Evolutionary conservation across 768 basidiomycete species (phyloP), one percentile per base, ranked within the genome.

Genomic region (Kwoniella sp.): DNA sequence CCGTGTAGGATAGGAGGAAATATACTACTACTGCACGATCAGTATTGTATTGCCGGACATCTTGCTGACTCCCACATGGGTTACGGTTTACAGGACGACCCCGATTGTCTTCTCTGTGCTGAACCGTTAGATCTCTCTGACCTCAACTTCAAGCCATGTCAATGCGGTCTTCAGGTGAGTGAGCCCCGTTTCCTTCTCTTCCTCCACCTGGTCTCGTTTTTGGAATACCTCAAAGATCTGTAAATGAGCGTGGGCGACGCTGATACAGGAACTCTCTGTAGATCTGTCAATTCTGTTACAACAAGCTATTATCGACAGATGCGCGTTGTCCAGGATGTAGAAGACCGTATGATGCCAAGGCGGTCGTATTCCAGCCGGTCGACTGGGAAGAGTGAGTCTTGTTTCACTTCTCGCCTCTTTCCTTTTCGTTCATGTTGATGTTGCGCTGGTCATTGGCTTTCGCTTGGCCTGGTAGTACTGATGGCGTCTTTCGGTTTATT

Each of bases 251-350:
- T n/a, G n/a, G n/a, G n/a, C n/a, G n/a, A n/a, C n/a, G 25, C 15
- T 22, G 24, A 25, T 29, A 40, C 2, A 36, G 24, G 21, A 15
- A 2, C 15, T 19, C 13, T 8, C 8, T n/a, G 48, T 68, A 99
- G 96, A 92, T 99, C 70, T 99, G 96, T 80, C 89, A 92, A 60
- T 99, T 99, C 83, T 99, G 96, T 81, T 98, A 93, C 91, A 99
- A 81, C 93, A 98, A 82, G 95, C 96, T 84, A 89, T 90, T 83
- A 87, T 91, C 81, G 91, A 96, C 82, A 84, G 98, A 98, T 79
- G 88, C 92, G 68, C 88, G 91, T 54, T 99, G 96, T 79, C 96
- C 96, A 40, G 96, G 96, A 21, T 99, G 96, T 82, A 85, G 96
- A 73, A 84, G 94, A 68, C 85, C 90, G 60, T 98, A 97, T 77